Evolutionary conservation across 2,329 filamentous ascomycete species (phyloP).

Genomic region (Purpureocillium takamizusanense): DNA sequence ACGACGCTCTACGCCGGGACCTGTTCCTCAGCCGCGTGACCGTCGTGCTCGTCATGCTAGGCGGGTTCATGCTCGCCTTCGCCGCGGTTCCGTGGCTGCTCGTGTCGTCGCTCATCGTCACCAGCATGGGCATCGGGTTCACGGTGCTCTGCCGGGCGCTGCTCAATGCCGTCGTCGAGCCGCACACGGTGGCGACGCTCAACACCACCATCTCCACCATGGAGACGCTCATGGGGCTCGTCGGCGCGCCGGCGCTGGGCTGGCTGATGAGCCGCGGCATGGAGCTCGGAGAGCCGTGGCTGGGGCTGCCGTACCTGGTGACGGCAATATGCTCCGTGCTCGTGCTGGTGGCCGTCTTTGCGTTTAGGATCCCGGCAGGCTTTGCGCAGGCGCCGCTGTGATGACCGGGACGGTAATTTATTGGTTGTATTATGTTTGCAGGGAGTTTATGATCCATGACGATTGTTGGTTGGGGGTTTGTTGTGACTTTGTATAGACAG

Average conservation of each 20-base stretch:
- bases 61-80: conserved; percentile 27
- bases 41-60: conserved; percentile 18
- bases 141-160: conserved; percentile 35
- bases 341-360: conserved; percentile 19
- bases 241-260: conserved; percentile 36
- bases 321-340: conserved; percentile 22
- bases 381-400: conserved; percentile 6
- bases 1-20: conserved; percentile 27
- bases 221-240: conserved; percentile 38
- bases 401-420: no score
- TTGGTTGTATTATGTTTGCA: no score
- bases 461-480: no score
- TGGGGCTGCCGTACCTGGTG: conserved; percentile 39
- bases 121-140: conserved; percentile 36
- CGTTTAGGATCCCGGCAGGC: conserved; percentile 15
- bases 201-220: conserved; percentile 43
- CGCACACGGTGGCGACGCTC: conserved; percentile 42
- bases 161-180: conserved; percentile 43
- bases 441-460: no score
- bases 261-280: conserved; percentile 36
- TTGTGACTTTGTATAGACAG: no score
- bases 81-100: conserved; percentile 25
- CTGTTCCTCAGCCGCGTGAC: conserved; percentile 28
- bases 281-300: conserved; percentile 34
- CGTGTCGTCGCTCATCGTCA: conserved; percentile 31